Conservation (phyloP, 805 yeast genomes). For the Cyberlindnera misumaiensis region DNA sequence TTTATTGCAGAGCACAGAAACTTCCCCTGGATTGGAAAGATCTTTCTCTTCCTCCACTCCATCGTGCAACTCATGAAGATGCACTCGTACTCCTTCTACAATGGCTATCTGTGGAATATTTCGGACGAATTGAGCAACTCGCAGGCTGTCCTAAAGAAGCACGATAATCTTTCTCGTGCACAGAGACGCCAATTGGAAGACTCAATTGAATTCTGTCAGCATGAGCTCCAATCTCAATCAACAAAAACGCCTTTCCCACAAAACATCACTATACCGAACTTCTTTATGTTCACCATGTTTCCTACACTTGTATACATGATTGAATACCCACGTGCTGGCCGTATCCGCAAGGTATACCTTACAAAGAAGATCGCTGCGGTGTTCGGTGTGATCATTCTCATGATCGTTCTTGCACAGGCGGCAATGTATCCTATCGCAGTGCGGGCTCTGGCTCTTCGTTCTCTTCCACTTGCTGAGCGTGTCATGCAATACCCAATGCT, state of each 20-base stretch:
- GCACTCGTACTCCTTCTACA: conserved; percentile 89
- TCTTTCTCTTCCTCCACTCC: conserved; percentile 77
- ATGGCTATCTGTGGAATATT: conserved; percentile 80
- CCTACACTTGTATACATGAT: conserved; percentile 86
- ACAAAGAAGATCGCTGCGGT: conserved; percentile 67
- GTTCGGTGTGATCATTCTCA: conserved; percentile 77
- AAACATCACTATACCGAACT: conserved; percentile 60
- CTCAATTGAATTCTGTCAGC: conserved; percentile 61
- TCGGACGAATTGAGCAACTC: conserved; percentile 48
- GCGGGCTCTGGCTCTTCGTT: conserved; percentile 47
- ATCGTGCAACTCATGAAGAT: conserved; percentile 88
- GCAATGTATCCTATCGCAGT: conserved; percentile 68
- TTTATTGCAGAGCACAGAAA: conserved; percentile 46
- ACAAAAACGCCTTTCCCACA: conserved; percentile 50
- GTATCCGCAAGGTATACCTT: conserved; percentile 64
- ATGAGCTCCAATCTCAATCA: conserved; percentile 61
- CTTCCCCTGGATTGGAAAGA: conserved; percentile 88
- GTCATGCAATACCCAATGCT: conserved; percentile 47
- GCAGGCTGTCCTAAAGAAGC: conserved; percentile 34
- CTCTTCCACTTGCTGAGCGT: conserved; percentile 40
- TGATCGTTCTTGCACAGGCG: conserved; percentile 76
- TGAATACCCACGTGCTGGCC: conserved; percentile 69
- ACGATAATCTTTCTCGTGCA: conserved; percentile 23
- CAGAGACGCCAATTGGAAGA: conserved; percentile 20
- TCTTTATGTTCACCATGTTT: conserved; percentile 73